Evolutionary conservation across 2,329 filamentous ascomycete genomes (phyloP), one percentile per base, ranked within the genome.

Genomic region (Penicillium sp.): DNA sequence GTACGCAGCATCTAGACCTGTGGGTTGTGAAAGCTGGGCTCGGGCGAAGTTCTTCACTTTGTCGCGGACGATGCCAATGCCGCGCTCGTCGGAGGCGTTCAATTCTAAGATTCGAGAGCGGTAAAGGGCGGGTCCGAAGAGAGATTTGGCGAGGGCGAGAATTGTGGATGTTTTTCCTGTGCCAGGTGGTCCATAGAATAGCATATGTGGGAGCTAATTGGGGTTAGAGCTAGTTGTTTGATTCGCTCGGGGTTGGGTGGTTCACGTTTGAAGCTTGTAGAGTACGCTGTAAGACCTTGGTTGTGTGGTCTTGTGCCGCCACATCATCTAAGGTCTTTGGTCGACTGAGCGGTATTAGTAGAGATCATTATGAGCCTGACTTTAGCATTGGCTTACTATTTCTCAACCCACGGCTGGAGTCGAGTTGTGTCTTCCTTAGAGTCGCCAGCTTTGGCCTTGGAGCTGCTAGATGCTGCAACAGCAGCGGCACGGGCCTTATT

Each of bases 1-100:
- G 62, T 86, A 86, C 46, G 79, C 76, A 77, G 89, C 83, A 64
- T 86, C 78, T 58, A 86, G 75, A 0, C 80, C 79, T 0, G 90
- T 86, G 2, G 90, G 86, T 61, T 95, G 91, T 29, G 89, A 92
- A 58, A 97, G 84, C 73, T 97, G 93, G 81, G 95, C 93, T 57
- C 93, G 86, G 19, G 95, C 95, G 74, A 99, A 99, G 74, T 96
- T 89, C 74, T 99, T 99, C 72, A 99, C 91, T 75, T 97, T 97
- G 69, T 97, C 91, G 48, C 94, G 89, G 35, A 99, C 93, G 61
- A 99, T 97, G 57, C 85, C 89, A 70, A 99, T 97, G 49, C 95
- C 95, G 61, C 94, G 92, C 78, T 99, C 94, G 76, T 99, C 94
- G 35, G 95, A 99, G 65, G 95, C 95, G 76, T 99, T 99, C 68